Evolutionary conservation across 1,139 yeast genomes (phyloP), one percentile per base, ranked within the genome.

Genomic region (Wickerhamiella infanticola): DNA sequence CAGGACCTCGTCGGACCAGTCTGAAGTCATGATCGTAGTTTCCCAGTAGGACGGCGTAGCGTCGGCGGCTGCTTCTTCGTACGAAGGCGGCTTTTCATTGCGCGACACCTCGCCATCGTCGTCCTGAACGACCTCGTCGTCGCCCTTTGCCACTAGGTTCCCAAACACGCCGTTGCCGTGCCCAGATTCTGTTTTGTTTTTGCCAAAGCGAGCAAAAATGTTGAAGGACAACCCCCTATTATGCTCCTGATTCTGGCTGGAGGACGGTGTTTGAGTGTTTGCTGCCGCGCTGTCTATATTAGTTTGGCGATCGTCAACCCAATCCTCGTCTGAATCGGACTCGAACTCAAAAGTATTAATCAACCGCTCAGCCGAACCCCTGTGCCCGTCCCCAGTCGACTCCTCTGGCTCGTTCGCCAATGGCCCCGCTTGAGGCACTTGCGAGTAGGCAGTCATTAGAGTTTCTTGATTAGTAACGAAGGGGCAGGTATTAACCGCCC

Each of bases 11-110:
- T 90, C 96, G 47, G 80, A 82, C 53, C 61, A 56, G 49, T 86
- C 85, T 18, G 88, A 85, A 1, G 94, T 77, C 59, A 86, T 74
- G 46, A 88, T 79, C 0, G 94, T 78, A 13, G 86, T 76, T 61
- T 93, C 98, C 94, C 96, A 93, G 62, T 93, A 93, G 41, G 95
- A 95, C 0, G 99, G 99, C 0, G 94, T 77, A 24, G 94, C 76
- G 62, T 90, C 99, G 2, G 90, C 83, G 0, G 95, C 88, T 0
- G 95, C 97, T 58, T 88, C 96, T 50, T 84, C 95, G 63, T 93
- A 90, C 0, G 93, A 71, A 1, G 98, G 98, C n/a, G 96, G 94
- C 42, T 69, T 69, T 46, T 66, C 69, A 24, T 68, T 72, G 1
- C 55, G 56, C 39, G 68, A 69, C 42, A 65, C 67, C 8, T 67